phyloP scores from a whole-genome alignment of 2,329 filamentous ascomycete genomes.

The Xylaria sp. region DNA sequence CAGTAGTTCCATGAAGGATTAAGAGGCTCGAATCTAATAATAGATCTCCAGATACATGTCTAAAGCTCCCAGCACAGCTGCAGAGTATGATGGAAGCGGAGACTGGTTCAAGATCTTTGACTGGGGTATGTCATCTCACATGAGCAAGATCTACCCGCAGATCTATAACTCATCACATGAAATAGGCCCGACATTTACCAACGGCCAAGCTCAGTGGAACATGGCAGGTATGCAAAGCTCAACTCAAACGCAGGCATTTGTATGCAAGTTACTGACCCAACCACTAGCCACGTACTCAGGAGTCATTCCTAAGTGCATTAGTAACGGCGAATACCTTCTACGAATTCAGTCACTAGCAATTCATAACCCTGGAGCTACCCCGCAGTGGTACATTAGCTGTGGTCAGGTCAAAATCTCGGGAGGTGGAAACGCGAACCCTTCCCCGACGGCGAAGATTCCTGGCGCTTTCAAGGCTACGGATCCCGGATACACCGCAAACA shows the following conservation, averaged over 20 bases:
- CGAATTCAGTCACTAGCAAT: constrained; percentile 71
- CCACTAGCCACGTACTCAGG: constrained; percentile 49
- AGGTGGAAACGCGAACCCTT: constrained; percentile 52
- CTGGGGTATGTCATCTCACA: constrained; percentile 45
- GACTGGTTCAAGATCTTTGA: constrained; percentile 58
- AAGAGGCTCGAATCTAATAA: constrained; percentile 14
- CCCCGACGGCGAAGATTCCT: constrained; percentile 54
- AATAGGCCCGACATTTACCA: constrained; percentile 49
- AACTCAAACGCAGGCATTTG: too few species aligned
- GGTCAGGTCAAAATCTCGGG: constrained; percentile 60
- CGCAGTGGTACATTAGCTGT: constrained; percentile 61
- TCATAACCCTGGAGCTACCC: constrained; percentile 62
- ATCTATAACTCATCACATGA: constrained; percentile 11
- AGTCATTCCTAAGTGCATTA: constrained; percentile 64
- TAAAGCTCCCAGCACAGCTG: constrained; percentile 51
- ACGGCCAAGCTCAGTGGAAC: constrained; percentile 51
- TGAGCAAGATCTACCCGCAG: background rate
- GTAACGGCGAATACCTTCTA: constrained; percentile 67
- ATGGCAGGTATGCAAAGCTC: constrained; percentile 46
- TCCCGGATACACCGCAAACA: constrained; percentile 53
- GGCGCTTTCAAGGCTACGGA: constrained; percentile 57
- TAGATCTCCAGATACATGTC: constrained; percentile 53
- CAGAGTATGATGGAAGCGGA: constrained; percentile 54
- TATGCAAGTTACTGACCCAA: constrained; percentile 8
- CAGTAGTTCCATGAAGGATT: background rate